Base-by-base conservation (phyloP, 2,329 filamentous ascomycete species). In the Esteya vermicola region DNA sequence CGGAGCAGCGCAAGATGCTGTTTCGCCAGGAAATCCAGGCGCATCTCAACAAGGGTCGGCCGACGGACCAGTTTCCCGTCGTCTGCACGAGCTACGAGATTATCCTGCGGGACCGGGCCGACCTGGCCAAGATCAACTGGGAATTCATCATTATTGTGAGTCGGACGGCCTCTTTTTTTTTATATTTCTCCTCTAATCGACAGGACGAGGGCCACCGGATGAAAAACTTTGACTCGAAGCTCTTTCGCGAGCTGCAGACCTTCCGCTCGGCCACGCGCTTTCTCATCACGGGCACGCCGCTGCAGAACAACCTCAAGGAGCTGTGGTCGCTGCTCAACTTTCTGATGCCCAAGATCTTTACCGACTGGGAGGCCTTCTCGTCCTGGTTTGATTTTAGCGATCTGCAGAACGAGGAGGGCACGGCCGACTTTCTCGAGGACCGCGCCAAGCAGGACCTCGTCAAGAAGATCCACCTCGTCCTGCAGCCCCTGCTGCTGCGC, bases 301-400 rank as follows among this genome's bases (percentile, higher is more conserved):
- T 98, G 0, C 91, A 98, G 48, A 98, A 98, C 57, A 96, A 96
- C 46, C 69, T 98, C 0, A 81, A 85, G 12, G 91, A 98, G 52
- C 62, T 98, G 0, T 98, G 91, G 91, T 94, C 89, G 0, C 60
- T 98, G 1, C 69, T 98, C 0, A 88, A 98, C 52, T 98, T 98
- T 51, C 65, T 98, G 0, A 71, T 96, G 36, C 91, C 89, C 0
- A 83, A 83, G 30, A 88, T 95, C 25, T 98, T 98, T 51, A 85
- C 88, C 34, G 84, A 94, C 51, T 79, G 93, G 57, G 85, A 93
- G 35, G 85, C 84, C 0, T 98, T 98, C 43, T 85, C 95, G 53
- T 78, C 78, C 2, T 96, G 89, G 88, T 98, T 98, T 46, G 89
- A 98, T 56, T 98, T 98, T 51, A 91, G 84, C 0, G 88, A 86